These are phyloP conservation scores for Xylaria sp. DNA, from an alignment of 2,329 filamentous ascomycete genomes.

Conservation along the genomic window DNA sequence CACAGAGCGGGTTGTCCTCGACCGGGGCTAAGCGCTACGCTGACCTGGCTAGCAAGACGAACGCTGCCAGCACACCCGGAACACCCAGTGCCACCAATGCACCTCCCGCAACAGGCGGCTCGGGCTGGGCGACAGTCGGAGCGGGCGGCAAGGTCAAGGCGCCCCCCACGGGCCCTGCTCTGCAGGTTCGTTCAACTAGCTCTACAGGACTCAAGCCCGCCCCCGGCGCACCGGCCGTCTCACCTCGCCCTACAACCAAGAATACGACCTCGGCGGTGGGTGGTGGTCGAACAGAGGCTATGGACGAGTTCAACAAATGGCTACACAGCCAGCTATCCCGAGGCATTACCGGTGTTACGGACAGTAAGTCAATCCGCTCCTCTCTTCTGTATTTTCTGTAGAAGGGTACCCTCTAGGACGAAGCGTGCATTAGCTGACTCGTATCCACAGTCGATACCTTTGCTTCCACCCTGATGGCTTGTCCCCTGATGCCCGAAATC, in stretches of 20 bases:
- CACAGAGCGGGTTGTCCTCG: slow-evolving; percentile 59
- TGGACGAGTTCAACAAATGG: slow-evolving; percentile 96
- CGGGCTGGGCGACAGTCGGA: slow-evolving; percentile 94
- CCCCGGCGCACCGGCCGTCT: slow-evolving; percentile 51
- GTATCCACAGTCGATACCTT: slow-evolving; percentile 76
- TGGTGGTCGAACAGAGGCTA: slow-evolving; percentile 64
- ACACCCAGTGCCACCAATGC: slow-evolving; percentile 52
- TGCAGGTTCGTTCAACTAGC: slow-evolving; percentile 59
- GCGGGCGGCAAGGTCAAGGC: slow-evolving; percentile 91
- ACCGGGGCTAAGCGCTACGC: slow-evolving; percentile 86
- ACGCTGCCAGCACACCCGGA: slow-evolving; percentile 51
- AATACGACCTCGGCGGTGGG: slow-evolving; percentile 59
- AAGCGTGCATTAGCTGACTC: slow-evolving; percentile 10
- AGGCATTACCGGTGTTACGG: slow-evolving; percentile 67
- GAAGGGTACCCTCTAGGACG: too few species aligned
- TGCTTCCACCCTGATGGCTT: slow-evolving; percentile 76
- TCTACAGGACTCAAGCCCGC: slow-evolving; percentile 55
- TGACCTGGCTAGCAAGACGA: slow-evolving; percentile 85
- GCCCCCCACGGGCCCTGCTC: slow-evolving; percentile 70
- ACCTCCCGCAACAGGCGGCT: slow-evolving; percentile 56
- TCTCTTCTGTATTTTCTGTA: too few species aligned
- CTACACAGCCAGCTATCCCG: slow-evolving; percentile 80
- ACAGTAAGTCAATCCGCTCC: slow-evolving; percentile 56
- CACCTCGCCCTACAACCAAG: slow-evolving; percentile 63
- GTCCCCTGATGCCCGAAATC: slow-evolving; percentile 81